Percentiles rank a stretch among this genome's conserved stretches.
phyloP scores from a whole-genome alignment of 2,329 filamentous ascomycete genomes.

The Cytospora schulzeri region DNA sequence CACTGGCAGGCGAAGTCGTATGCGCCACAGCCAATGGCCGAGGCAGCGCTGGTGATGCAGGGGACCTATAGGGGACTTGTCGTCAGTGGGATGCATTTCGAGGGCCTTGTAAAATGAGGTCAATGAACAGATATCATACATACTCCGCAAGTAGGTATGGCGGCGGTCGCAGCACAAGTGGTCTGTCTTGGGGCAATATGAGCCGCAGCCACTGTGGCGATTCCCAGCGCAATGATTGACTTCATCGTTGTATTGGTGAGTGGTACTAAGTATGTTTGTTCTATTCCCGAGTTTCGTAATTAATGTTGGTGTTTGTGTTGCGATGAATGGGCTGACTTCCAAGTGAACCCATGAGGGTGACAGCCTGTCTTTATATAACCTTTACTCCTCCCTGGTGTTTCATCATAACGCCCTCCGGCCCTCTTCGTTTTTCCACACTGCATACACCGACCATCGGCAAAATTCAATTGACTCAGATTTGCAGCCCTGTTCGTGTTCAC shows the following conservation, averaged over 20 bases:
- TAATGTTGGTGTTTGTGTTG: neutral
- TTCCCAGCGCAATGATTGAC: neutral
- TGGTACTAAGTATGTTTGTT: neutral
- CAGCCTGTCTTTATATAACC: neutral
- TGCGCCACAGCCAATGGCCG: neutral
- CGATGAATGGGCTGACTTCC: neutral
- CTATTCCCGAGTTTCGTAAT: neutral
- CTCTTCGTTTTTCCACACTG: neutral
- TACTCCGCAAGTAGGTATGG: conserved; percentile 10
- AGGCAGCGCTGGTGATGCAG: conserved; percentile 11
- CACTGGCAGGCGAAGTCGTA: neutral
- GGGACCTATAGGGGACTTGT: neutral
- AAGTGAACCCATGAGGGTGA: neutral
- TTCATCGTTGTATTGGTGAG: conserved; percentile 34
- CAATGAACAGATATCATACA: neutral
- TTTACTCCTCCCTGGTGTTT: neutral
- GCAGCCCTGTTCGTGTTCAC: neutral
- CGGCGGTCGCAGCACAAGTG: neutral
- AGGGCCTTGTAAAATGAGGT: neutral
- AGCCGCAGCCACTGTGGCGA: neutral
- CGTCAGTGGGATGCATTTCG: neutral
- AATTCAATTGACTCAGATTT: neutral
- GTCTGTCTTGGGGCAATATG: neutral
- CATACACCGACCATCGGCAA: neutral
- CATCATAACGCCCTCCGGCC: too few species aligned